Conservation (phyloP, 306 rosid genomes). For the Lablab purpureus region DNA sequence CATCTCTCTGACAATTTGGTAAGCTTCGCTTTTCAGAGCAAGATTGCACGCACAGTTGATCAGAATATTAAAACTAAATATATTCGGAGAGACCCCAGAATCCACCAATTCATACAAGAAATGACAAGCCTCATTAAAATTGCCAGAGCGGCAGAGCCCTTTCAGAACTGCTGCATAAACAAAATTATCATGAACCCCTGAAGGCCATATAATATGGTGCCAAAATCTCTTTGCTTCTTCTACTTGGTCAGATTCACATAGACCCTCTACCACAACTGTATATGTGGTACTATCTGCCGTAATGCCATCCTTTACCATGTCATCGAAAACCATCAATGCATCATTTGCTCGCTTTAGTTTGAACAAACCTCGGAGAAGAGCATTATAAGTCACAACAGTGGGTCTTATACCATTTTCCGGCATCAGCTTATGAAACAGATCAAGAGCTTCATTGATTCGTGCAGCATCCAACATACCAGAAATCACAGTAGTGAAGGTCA, state of each 20-base stretch:
- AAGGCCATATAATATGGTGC: constrained; percentile 88
- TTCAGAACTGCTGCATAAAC: constrained; percentile 83
- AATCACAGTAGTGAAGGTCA: constrained; percentile 79
- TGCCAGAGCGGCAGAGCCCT: constrained; percentile 71
- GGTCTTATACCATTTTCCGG: constrained; percentile 65
- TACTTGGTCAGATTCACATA: constrained; percentile 62
- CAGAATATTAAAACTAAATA: constrained; percentile 78
- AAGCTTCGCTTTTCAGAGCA: constrained; percentile 72
- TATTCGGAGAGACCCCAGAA: constrained; percentile 78
- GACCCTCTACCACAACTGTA: constrained; percentile 71
- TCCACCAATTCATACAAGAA: constrained; percentile 85
- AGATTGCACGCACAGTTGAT: constrained; percentile 70
- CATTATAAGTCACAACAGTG: constrained; percentile 79
- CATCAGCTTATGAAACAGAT: constrained; percentile 57
- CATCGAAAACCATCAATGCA: constrained; percentile 58
- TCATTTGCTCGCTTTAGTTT: constrained; percentile 61
- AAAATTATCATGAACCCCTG: constrained; percentile 73
- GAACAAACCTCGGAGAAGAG: constrained; percentile 70
- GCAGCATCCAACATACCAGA: constrained; percentile 69
- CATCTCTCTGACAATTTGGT: constrained; percentile 82
- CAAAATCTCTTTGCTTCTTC: constrained; percentile 84
- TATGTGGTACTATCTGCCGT: constrained; percentile 64
- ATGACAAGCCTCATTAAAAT: constrained; percentile 75
- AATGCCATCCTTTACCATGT: constrained; percentile 60
- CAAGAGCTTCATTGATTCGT: constrained; percentile 68